phyloP scores from a whole-genome alignment of 2,329 filamentous ascomycete species.

The Aspergillus persii region DNA sequence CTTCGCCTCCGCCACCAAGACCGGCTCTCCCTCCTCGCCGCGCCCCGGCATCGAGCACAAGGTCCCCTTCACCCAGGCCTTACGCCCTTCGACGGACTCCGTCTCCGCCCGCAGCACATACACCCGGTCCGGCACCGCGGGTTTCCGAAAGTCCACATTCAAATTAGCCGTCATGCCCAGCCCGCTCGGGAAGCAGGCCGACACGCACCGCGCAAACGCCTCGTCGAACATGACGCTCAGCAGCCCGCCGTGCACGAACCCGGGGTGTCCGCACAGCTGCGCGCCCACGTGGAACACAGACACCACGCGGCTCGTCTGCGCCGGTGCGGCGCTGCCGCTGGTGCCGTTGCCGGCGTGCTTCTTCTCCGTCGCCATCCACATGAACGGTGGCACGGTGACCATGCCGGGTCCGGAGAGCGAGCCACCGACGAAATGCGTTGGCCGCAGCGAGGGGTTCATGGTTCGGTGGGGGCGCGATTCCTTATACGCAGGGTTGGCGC shows the following conservation, averaged over 20 bases:
- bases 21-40: conserved; percentile 20
- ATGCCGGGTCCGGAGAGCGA: conserved; percentile 70
- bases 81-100: conserved; percentile 34
- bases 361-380: conserved; percentile 24
- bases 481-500: conserved; percentile 60
- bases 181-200: conserved; percentile 31
- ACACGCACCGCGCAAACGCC: conserved; percentile 36
- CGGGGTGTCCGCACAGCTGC: conserved; percentile 35
- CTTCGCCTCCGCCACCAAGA: conserved; percentile 36
- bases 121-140: conserved; percentile 30
- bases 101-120: conserved; percentile 34
- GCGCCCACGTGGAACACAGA: conserved; percentile 34
- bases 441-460: conserved; percentile 66
- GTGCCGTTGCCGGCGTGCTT: neutral
- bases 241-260: conserved; percentile 37
- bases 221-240: conserved; percentile 36
- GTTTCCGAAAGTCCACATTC: conserved; percentile 36
- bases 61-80: conserved; percentile 37
- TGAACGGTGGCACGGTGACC: conserved; percentile 73
- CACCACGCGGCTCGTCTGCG: conserved; percentile 14
- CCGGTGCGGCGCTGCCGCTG: too few species aligned
- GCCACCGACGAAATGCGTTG: conserved; percentile 75
- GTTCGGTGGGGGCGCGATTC: conserved; percentile 83
- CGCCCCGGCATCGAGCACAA: conserved; percentile 22
- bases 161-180: conserved; percentile 39